phyloP scores from a whole-genome alignment of 176 grass and related monocot species.

The Aegilops speltoides region DNA sequence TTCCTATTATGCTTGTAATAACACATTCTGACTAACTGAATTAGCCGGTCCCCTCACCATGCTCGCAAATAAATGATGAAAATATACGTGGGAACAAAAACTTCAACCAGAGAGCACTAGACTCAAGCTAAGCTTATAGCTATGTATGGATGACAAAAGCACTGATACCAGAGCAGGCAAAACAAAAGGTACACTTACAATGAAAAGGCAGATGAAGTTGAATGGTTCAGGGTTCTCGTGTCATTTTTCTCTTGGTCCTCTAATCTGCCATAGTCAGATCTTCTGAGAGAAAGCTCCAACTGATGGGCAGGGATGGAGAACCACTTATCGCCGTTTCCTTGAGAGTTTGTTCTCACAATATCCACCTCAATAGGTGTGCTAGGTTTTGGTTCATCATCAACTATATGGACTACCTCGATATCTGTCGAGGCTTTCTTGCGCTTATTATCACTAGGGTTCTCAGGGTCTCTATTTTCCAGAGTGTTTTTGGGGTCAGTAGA shows the following conservation, averaged over 20 bases:
- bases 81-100: neutral
- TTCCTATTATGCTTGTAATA: conserved; percentile 4
- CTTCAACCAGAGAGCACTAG: neutral
- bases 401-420: conserved; percentile 44
- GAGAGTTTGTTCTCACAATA: conserved; percentile 18
- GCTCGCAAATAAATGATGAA: neutral
- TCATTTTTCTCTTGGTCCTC: conserved; percentile 63
- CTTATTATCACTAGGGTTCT: conserved; percentile 27
- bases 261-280: conserved; percentile 55
- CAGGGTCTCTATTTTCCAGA: conserved; percentile 6
- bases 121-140: neutral
- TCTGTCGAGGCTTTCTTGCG: conserved; percentile 31
- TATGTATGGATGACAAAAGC: neutral
- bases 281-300: conserved; percentile 86
- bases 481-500: neutral
- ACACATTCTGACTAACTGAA: neutral
- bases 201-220: conserved; percentile 87
- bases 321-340: conserved; percentile 30
- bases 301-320: conserved; percentile 44
- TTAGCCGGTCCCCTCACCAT: neutral
- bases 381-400: conserved; percentile 36
- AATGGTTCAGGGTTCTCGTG: conserved; percentile 77
- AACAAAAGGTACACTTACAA: conserved; percentile 52
- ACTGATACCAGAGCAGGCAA: neutral
- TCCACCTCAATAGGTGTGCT: conserved; percentile 5